Evolutionary conservation across 1,284 basidiomycete species (phyloP).

Genomic region (Gymnopus androsaceus): DNA sequence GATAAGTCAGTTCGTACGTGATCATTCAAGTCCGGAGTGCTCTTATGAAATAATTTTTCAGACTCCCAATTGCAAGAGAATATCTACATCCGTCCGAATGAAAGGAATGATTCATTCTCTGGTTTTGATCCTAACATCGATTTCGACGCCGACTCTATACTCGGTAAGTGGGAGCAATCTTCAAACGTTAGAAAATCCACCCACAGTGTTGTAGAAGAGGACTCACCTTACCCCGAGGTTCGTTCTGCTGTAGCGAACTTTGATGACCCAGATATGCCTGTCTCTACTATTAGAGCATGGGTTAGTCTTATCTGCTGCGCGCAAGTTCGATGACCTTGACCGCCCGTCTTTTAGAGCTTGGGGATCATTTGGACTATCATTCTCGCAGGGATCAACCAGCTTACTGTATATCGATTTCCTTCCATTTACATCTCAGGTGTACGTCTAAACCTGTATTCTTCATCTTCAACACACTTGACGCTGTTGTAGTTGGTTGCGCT

Average conservation of each 20-base stretch:
- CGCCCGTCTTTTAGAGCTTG: too few relatives aligned
- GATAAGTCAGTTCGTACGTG: constrained; percentile 3
- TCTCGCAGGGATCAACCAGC: constrained; percentile 58
- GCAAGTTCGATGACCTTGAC: too few relatives aligned
- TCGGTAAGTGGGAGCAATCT: not conserved
- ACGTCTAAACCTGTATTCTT: constrained; percentile 19
- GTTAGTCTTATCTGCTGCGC: too few relatives aligned
- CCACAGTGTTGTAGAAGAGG: constrained; percentile 22
- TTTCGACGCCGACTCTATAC: not conserved
- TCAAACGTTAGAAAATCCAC: too few relatives aligned
- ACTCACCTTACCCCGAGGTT: constrained; percentile 64
- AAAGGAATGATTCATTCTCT: not conserved
- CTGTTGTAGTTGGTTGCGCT: constrained; percentile 49
- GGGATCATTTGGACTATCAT: constrained; percentile 53
- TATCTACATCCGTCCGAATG: not conserved
- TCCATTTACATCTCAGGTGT: constrained; percentile 43
- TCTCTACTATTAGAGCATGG: constrained; percentile 61
- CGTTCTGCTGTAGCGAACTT: constrained; percentile 66
- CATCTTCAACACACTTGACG: not conserved
- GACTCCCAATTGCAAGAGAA: not conserved
- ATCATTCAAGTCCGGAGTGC: too few relatives aligned
- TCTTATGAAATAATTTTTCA: not conserved
- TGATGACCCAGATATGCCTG: constrained; percentile 64
- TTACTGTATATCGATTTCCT: constrained; percentile 58
- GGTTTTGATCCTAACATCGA: constrained; percentile 11